Evolutionary conservation across 2,329 filamentous ascomycete genomes (phyloP).

Genomic region (Colletotrichum kahawae): DNA sequence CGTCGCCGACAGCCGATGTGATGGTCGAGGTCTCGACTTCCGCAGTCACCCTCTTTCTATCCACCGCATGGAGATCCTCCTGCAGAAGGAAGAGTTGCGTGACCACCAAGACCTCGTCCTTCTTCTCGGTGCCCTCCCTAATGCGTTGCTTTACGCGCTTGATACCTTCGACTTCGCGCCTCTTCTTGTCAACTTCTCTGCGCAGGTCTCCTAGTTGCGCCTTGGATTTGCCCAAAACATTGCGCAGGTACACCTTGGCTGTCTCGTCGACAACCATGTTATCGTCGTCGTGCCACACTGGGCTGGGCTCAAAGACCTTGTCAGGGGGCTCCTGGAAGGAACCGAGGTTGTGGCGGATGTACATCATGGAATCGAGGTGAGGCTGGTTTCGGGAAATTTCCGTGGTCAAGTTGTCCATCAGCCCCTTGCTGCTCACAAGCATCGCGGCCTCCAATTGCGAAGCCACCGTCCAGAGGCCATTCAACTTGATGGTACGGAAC

Average conservation of each 20-base stretch:
- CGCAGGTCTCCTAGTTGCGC: constrained; percentile 79
- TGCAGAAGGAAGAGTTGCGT: constrained; percentile 83
- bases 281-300: constrained; percentile 95
- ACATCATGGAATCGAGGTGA: constrained; percentile 95
- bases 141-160: constrained; percentile 78
- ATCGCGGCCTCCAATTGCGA: constrained; percentile 81
- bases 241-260: constrained; percentile 89
- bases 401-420: constrained; percentile 73
- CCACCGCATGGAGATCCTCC: constrained; percentile 83
- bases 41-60: constrained; percentile 82
- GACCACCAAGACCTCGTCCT: constrained; percentile 87
- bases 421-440: constrained; percentile 73
- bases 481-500: constrained; percentile 83
- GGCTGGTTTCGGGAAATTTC: constrained; percentile 91
- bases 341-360: constrained; percentile 87
- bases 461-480: constrained; percentile 83
- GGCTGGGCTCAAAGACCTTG: constrained; percentile 89
- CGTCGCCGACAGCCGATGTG: constrained; percentile 86
- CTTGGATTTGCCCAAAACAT: constrained; percentile 91
- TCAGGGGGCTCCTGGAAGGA: constrained; percentile 84
- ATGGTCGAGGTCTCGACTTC: constrained; percentile 95
- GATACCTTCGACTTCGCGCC: constrained; percentile 80
- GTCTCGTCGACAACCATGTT: constrained; percentile 84
- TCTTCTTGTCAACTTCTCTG: constrained; percentile 84
- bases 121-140: constrained; percentile 82